A percentile compares a stretch with the other conserved stretches of the same genome.
Conservation (phyloP, 768 basidiomycete species). For the Collybia sordida region DNA sequence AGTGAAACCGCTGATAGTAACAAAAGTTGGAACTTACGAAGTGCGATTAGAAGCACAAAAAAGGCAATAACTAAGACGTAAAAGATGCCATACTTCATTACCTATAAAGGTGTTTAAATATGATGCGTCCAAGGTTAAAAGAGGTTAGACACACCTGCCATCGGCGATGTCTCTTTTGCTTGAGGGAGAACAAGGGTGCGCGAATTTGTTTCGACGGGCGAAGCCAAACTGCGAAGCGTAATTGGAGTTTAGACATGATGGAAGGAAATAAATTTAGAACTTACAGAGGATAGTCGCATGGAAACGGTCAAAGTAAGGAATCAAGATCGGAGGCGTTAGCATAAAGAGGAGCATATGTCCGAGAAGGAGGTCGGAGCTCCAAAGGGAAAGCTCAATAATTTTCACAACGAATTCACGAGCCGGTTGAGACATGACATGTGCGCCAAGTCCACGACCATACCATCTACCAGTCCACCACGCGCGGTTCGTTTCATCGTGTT, state of each 20-base stretch:
- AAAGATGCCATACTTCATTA: slow-evolving; percentile 80
- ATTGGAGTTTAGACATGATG: not conserved
- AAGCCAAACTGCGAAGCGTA: slow-evolving; percentile 73
- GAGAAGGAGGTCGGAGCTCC: slow-evolving; percentile 91
- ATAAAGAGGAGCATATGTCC: slow-evolving; percentile 89
- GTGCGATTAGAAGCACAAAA: slow-evolving; percentile 74
- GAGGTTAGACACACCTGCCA: slow-evolving; percentile 66
- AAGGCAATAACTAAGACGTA: slow-evolving; percentile 67
- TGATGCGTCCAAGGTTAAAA: not conserved
- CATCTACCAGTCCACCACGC: slow-evolving; percentile 99
- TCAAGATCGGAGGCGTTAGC: slow-evolving; percentile 81
- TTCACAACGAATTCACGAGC: slow-evolving; percentile 98
- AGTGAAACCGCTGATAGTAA: slow-evolving; percentile 8
- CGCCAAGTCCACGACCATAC: slow-evolving; percentile 92
- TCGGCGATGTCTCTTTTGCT: slow-evolving; percentile 86
- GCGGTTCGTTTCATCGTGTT: slow-evolving; percentile 97
- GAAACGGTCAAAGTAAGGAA: slow-evolving; percentile 89
- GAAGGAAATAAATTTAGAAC: slow-evolving; percentile 26
- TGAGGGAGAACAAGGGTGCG: slow-evolving; percentile 86
- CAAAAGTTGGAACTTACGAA: slow-evolving; percentile 52
- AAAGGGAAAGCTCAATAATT: slow-evolving; percentile 92
- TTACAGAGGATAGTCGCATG: slow-evolving; percentile 91
- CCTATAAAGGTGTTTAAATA: slow-evolving; percentile 36
- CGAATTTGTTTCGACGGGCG: slow-evolving; percentile 93
- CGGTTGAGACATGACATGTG: slow-evolving; percentile 94